These are phyloP conservation scores for Cornus kousa DNA, from an alignment of 148 eudicot species.

Conservation along the genomic window DNA sequence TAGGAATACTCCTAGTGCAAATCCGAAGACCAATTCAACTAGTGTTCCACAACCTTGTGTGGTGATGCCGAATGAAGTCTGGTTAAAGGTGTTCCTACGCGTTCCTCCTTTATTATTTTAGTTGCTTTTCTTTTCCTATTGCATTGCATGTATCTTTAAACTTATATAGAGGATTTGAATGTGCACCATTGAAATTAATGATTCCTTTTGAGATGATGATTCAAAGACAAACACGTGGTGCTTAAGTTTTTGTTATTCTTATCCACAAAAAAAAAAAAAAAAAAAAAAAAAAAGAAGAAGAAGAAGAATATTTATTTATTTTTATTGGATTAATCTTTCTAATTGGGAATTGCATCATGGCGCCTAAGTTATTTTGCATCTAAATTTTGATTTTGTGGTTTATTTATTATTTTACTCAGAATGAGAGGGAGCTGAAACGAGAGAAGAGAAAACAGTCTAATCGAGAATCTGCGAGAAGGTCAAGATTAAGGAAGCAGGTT, in stretches of 20 bases:
- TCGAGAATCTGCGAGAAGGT: constrained; percentile 96
- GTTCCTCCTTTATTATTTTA: not conserved
- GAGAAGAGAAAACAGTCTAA: constrained; percentile 95
- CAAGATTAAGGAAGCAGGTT: constrained; percentile 93
- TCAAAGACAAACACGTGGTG: not conserved
- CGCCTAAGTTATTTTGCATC: not conserved
- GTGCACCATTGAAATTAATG: not conserved
- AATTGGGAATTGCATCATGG: not conserved
- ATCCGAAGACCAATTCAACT: constrained; percentile 35
- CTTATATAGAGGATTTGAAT: not conserved
- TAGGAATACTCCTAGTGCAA: constrained; percentile 41
- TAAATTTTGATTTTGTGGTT: not conserved
- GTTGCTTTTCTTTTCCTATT: not conserved
- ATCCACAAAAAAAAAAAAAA: too few species aligned
- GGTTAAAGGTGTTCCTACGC: constrained; percentile 60
- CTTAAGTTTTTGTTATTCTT: too few species aligned
- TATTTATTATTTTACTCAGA: constrained; percentile 30
- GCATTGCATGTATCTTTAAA: not conserved
- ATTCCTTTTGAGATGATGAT: not conserved
- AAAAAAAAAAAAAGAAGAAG: too few species aligned
- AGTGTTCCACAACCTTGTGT: constrained; percentile 36
- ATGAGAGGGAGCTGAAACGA: constrained; percentile 78
- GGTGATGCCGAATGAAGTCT: constrained; percentile 55
- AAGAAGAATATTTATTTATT: too few species aligned
- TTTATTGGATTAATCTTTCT: too few species aligned